Evolutionary conservation across 805 yeast genomes (phyloP).

Genomic region (Jamesozyma jinghongensis): DNA sequence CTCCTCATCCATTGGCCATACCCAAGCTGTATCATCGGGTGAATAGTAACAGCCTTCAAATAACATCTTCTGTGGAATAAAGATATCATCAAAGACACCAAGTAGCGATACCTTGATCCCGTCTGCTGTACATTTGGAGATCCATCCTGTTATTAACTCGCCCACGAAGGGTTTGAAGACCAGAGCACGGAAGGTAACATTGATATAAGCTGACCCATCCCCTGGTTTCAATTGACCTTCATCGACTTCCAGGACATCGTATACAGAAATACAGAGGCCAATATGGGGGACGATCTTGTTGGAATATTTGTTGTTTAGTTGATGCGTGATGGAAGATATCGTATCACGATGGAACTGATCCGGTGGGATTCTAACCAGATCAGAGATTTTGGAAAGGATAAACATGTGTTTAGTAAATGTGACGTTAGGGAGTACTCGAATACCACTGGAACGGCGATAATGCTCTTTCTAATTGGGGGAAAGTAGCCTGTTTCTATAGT

Average conservation of each 20-base stretch:
- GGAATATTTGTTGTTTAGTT: conserved; percentile 74
- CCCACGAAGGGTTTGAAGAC: conserved; percentile 94
- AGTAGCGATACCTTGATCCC: conserved; percentile 62
- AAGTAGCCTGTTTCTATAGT: too few species aligned
- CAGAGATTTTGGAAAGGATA: conserved; percentile 69
- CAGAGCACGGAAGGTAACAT: conserved; percentile 62
- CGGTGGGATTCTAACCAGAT: conserved; percentile 83
- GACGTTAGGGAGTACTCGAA: too few species aligned
- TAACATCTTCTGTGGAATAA: conserved; percentile 72
- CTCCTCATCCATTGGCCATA: conserved; percentile 72
- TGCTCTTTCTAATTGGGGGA: too few species aligned
- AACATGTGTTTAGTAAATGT: too few species aligned
- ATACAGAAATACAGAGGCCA: conserved; percentile 77
- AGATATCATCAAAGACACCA: conserved; percentile 87
- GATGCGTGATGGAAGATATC: conserved; percentile 63
- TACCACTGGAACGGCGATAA: too few species aligned
- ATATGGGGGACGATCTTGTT: conserved; percentile 76
- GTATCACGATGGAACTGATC: conserved; percentile 68
- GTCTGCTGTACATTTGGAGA: conserved; percentile 74
- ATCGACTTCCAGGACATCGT: conserved; percentile 72
- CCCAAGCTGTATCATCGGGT: conserved; percentile 85
- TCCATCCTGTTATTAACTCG: conserved; percentile 88
- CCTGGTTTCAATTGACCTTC: conserved; percentile 92
- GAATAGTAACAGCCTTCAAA: conserved; percentile 68
- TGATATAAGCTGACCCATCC: conserved; percentile 81